Base-by-base conservation (phyloP, 768 basidiomycete species). In the Suillus lakei region DNA sequence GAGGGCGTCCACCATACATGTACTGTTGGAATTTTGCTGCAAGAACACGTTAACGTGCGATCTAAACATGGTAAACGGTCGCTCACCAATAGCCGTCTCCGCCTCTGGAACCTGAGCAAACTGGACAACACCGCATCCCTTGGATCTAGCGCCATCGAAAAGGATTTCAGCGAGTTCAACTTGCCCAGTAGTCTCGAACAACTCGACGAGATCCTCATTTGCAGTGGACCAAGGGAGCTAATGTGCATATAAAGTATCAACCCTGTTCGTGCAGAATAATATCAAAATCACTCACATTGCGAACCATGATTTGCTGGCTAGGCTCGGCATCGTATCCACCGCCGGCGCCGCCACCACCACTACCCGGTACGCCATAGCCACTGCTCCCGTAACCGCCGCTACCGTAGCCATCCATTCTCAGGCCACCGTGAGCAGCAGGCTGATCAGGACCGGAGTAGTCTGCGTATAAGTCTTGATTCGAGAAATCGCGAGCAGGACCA, bases 141-240 rank as follows among this genome's bases (percentile, higher is more conserved):
- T 98, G 58, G 93, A 95, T 62, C 97, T 88, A 0, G 91, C 89
- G 18, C 93, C 92, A 71, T 98, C 96, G 71, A 92, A 96, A 55
- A 99, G 78, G 68, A 98, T 97, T 79, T 99, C 97, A 3, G 97
- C 97, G 39, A 95, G 82, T 73, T 96, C 92, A 41, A 99, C 97
- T 69, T 91, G 91, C 12, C 96, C 97, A 0, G 96, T 98, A 39
- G 97, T 99, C 82, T 98, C 96, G 72, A 99, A 99, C 23, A 99
- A 79, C 79, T 99, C 97, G 26, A 99, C 96, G 51, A 99, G 81
- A 76, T 99, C 97, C 76, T 99, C 97, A 76, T 99, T 98, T 8
- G 97, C 96, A 53, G 97, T 99, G 12, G 97, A 98, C 96, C 96
- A 99, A 1, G 97, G 97, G 21, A 99, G 80, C 97, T 99, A 68